phyloP scores from a whole-genome alignment of 306 rosid genomes.

The Citrullus amarus region DNA sequence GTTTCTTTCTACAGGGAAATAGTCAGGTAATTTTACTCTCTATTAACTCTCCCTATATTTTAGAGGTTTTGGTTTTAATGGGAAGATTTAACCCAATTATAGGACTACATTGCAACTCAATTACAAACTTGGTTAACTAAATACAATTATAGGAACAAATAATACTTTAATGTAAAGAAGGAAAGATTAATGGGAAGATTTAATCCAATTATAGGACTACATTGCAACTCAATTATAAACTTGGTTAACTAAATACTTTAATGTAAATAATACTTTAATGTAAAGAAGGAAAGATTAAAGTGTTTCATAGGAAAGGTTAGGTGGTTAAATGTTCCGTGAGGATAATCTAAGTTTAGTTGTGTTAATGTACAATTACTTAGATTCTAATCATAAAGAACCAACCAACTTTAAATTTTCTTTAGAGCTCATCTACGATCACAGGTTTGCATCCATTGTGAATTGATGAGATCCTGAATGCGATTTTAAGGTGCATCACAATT shows the following conservation, averaged over 20 bases:
- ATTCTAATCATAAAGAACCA: too few species aligned
- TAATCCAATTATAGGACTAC: neutral
- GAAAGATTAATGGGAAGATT: neutral
- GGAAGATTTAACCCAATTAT: neutral
- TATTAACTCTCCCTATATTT: too few species aligned
- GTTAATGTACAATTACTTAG: too few species aligned
- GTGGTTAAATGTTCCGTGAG: too few species aligned
- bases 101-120: neutral
- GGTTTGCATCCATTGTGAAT: too few species aligned
- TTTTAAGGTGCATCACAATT: too few species aligned
- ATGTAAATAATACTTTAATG: neutral
- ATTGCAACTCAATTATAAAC: neutral
- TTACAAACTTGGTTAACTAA: neutral
- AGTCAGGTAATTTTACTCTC: neutral
- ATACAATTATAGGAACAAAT: neutral
- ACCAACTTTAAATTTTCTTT: too few species aligned
- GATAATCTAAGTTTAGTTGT: too few species aligned
- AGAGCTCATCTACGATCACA: too few species aligned
- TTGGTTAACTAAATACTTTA: neutral
- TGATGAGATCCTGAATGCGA: too few species aligned
- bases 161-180: neutral
- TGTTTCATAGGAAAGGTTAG: neutral
- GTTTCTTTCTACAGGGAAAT: neutral
- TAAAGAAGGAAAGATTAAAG: neutral
- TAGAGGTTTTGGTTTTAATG: neutral